Evolutionary conservation across 768 basidiomycete genomes (phyloP).

Genomic region (Amanita exitialis): DNA sequence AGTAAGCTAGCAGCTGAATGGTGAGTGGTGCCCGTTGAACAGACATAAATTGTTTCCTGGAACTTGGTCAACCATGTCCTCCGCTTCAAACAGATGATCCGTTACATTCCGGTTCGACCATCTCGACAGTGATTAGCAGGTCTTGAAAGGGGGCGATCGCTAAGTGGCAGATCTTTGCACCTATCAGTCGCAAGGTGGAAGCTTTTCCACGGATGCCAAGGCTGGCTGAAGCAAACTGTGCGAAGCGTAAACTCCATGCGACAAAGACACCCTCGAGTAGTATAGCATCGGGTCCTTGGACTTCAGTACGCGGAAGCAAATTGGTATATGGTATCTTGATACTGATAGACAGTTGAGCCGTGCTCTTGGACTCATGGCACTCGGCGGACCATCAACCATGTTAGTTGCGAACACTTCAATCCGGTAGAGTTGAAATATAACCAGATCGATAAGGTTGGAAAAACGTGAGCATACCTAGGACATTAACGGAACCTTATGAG

Average conservation of each 20-base stretch:
- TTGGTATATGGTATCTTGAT: background rate
- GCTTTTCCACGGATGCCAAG: background rate
- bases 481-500: background rate
- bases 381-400: background rate
- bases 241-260: background rate
- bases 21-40: background rate
- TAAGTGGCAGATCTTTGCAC: background rate
- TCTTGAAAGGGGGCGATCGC: too few species aligned
- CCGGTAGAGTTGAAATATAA: background rate
- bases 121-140: too few species aligned
- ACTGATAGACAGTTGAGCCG: background rate
- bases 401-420: background rate
- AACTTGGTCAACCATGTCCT: background rate
- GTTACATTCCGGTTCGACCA: background rate
- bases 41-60: background rate
- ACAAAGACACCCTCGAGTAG: background rate
- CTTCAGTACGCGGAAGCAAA: background rate
- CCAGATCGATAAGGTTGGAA: background rate
- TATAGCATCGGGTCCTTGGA: background rate
- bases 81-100: background rate
- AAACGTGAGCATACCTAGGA: background rate
- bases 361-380: background rate
- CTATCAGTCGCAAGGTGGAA: background rate
- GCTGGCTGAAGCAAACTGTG: background rate
- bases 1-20: background rate